phyloP scores from a whole-genome alignment of 129 eudicot species.

The Logfia minima region DNA sequence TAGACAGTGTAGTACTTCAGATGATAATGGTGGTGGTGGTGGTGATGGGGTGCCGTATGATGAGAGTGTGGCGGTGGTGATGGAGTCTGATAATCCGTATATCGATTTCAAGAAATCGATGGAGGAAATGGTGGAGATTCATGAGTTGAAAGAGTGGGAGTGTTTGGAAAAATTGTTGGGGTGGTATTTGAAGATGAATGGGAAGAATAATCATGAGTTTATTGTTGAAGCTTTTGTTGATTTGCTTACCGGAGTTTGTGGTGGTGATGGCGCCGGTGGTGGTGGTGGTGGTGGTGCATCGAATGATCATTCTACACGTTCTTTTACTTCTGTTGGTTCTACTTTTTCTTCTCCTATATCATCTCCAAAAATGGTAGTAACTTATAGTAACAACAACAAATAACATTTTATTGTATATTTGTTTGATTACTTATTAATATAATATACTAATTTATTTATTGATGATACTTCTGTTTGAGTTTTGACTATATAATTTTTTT shows the following conservation, averaged over 20 bases:
- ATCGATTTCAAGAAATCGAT: slow-evolving; percentile 80
- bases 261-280: slow-evolving; percentile 2
- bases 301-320: slow-evolving; percentile 22
- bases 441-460: too few relatives aligned
- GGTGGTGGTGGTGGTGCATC: slow-evolving; percentile 2
- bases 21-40: background rate
- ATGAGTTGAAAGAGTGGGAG: slow-evolving; percentile 74
- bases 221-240: slow-evolving; percentile 87
- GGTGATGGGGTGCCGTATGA: slow-evolving; percentile 34
- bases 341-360: slow-evolving; percentile 44
- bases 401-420: background rate
- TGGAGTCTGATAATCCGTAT: slow-evolving; percentile 79
- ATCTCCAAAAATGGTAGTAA: slow-evolving; percentile 31
- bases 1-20: slow-evolving; percentile 11
- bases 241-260: slow-evolving; percentile 48
- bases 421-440: too few relatives aligned
- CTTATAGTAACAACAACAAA: background rate
- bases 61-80: slow-evolving; percentile 58
- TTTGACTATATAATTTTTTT: background rate
- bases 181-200: slow-evolving; percentile 88
- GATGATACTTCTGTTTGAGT: background rate
- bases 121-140: slow-evolving; percentile 85
- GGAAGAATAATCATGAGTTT: slow-evolving; percentile 60
- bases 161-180: slow-evolving; percentile 69
- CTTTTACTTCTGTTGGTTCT: slow-evolving; percentile 52